These are phyloP conservation scores for Metschnikowia proteae DNA, from an alignment of 805 yeast genomes.

Conservation along the genomic window DNA sequence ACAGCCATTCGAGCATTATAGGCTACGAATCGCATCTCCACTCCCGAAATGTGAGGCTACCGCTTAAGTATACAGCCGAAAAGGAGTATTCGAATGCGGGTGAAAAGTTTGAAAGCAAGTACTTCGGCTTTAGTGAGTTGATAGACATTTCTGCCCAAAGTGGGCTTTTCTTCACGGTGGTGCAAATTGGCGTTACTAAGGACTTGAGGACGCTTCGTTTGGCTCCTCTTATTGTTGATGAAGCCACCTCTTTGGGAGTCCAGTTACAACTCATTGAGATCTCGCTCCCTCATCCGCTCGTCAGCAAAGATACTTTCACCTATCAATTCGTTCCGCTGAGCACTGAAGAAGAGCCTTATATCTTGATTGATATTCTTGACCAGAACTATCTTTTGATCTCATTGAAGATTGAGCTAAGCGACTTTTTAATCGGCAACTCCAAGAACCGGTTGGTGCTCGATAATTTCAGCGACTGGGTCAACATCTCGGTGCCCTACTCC, in stretches of 20 bases:
- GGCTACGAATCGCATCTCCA: constrained; percentile 19
- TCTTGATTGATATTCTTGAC: constrained; percentile 55
- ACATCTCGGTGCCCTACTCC: constrained; percentile 62
- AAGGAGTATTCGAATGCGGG: constrained; percentile 1
- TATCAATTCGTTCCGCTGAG: constrained; percentile 14
- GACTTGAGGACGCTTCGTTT: constrained; percentile 31
- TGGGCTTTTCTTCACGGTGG: constrained; percentile 14
- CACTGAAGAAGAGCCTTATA: constrained; percentile 22
- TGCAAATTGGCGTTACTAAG: constrained; percentile 26
- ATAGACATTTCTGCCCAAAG: constrained; percentile 14
- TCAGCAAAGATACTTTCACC: constrained; percentile 14
- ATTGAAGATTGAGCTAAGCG: constrained; percentile 37
- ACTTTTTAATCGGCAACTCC: constrained; percentile 32
- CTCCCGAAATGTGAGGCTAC: constrained; percentile 13
- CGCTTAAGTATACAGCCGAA: constrained; percentile 13
- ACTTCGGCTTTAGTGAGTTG: constrained; percentile 14
- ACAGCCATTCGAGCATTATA: constrained; percentile 12
- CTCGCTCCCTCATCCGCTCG: constrained; percentile 21
- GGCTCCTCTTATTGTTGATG: constrained; percentile 36
- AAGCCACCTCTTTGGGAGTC: constrained; percentile 30
- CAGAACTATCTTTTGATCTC: constrained; percentile 51
- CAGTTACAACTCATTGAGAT: constrained; percentile 33
- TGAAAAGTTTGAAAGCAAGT: constrained; percentile 11
- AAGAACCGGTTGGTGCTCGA: constrained; percentile 22
- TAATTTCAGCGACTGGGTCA: constrained; percentile 56